Percentiles rank a stretch among this genome's conserved stretches.
phyloP scores from a whole-genome alignment of 495 filamentous ascomycete species.

The Pseudevernia furfuracea region DNA sequence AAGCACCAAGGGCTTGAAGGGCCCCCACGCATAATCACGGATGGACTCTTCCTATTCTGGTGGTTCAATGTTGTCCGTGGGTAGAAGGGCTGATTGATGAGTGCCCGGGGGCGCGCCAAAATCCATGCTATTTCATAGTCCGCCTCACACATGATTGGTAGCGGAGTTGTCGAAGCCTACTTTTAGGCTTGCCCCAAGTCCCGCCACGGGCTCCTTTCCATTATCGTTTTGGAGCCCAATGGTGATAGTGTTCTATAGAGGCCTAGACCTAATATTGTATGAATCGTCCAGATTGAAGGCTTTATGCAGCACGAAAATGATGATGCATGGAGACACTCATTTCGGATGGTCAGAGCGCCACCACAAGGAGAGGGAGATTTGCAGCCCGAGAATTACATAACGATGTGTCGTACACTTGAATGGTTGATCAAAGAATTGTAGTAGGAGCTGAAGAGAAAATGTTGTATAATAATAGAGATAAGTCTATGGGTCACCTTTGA shows the following conservation, averaged over 20 bases:
- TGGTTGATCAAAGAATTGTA: neutral
- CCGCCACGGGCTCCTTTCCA: neutral
- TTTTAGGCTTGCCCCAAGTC: neutral
- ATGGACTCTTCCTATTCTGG: neutral
- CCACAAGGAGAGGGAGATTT: neutral
- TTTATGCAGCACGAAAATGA: constrained; percentile 2
- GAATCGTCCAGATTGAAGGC: neutral
- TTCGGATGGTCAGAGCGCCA: constrained; percentile 2
- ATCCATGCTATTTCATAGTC: neutral
- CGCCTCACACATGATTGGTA: neutral
- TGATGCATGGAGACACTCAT: neutral
- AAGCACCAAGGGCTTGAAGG: neutral
- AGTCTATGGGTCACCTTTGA: too few relatives aligned
- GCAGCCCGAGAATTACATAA: neutral
- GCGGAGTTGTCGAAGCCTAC: neutral
- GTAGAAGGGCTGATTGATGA: neutral
- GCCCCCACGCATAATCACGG: neutral
- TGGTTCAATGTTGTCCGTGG: neutral
- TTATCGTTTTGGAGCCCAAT: neutral
- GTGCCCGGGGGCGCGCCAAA: neutral
- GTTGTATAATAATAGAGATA: too few relatives aligned
- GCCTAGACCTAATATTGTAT: neutral
- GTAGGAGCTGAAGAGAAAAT: neutral
- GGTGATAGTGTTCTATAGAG: neutral
- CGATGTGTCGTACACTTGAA: neutral